Conservation (phyloP, 495 filamentous ascomycete species). For the Pyrenula aspistea region DNA sequence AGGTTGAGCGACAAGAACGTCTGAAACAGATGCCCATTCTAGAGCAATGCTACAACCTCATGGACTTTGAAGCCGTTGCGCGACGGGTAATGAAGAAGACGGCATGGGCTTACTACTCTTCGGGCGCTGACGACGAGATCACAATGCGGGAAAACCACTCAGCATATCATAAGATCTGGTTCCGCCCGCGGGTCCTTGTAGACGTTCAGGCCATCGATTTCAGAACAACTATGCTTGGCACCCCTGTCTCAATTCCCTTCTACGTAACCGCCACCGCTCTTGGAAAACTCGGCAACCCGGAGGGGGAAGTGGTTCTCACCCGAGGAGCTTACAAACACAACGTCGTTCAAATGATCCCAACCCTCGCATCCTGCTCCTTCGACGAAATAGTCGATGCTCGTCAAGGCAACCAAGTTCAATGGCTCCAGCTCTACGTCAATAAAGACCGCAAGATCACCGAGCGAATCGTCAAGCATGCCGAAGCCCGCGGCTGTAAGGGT, state of each 20-base stretch:
- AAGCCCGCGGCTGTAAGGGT: conserved; percentile 83
- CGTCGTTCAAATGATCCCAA: conserved; percentile 94
- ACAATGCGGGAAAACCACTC: conserved; percentile 94
- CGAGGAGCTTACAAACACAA: conserved; percentile 72
- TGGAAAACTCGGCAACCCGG: conserved; percentile 79
- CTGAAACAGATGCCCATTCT: conserved; percentile 69
- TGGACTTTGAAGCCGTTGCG: conserved; percentile 91
- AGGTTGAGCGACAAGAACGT: conserved; percentile 61
- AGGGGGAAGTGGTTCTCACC: conserved; percentile 87
- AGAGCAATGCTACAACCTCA: conserved; percentile 84
- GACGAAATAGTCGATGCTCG: conserved; percentile 90
- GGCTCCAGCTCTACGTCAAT: conserved; percentile 98
- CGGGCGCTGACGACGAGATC: conserved; percentile 94
- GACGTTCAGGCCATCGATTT: conserved; percentile 81
- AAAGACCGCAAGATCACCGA: conserved; percentile 86
- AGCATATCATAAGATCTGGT: conserved; percentile 97
- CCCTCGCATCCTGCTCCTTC: conserved; percentile 93
- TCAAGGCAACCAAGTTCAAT: conserved; percentile 74
- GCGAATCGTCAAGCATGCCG: conserved; percentile 83
- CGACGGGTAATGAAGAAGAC: conserved; percentile 82
- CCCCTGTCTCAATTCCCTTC: conserved; percentile 69
- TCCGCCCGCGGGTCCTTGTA: conserved; percentile 73
- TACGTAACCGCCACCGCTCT: conserved; percentile 89
- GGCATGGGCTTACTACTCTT: conserved; percentile 95
- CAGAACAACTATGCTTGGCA: conserved; percentile 82